Base-by-base conservation (phyloP, 2,329 filamentous ascomycete genomes). In the Colletotrichum camelliae region DNA sequence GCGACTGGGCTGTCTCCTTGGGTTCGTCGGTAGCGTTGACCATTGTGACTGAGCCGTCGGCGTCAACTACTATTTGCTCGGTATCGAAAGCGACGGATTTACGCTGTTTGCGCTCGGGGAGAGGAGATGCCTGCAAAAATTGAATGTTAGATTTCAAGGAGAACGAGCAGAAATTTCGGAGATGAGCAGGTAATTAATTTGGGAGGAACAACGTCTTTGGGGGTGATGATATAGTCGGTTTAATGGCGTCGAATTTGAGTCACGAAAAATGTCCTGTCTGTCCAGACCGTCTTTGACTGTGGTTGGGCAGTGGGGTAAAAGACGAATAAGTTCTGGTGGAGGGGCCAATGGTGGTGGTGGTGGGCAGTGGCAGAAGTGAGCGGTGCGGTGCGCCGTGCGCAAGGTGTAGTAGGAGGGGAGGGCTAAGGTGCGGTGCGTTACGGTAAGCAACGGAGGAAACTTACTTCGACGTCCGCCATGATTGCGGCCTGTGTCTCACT, bases 1-100 rank as follows among this genome's bases (percentile, higher is more conserved):
- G 95, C 84, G 93, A 95, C 88, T 94, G 91, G 80, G 95, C 95
- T 81, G 94, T 95, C 79, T 94, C 92, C 88, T 96, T 96, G 81
- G 94, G 90, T 81, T 95, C 94, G 82, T 94, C 92, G 81, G 91
- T 89, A 79, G 93, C 91, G 85, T 94, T 92, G 84, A 92, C 90
- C 86, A 94, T 93, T 82, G 92, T 95, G 83, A 98, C 92, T 84
- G 93, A 92, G 81, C 96, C 96, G 90, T 98, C 95, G 86, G 92
- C 92, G 88, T 98, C 95, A 85, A 98, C 96, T 81, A 98, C 93
- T 79, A 94, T 91, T 81, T 95, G 92, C 82, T 95, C 95, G 86
- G 97, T 94, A 84, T 94, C 96, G 86, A 98, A 98, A 79, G 96
- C 93, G 82, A 98, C 96, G 62, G 95, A 97, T 88, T 98, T 98